Base-by-base conservation (phyloP, 2,329 filamentous ascomycete genomes). In the Sporothrix phasma region DNA sequence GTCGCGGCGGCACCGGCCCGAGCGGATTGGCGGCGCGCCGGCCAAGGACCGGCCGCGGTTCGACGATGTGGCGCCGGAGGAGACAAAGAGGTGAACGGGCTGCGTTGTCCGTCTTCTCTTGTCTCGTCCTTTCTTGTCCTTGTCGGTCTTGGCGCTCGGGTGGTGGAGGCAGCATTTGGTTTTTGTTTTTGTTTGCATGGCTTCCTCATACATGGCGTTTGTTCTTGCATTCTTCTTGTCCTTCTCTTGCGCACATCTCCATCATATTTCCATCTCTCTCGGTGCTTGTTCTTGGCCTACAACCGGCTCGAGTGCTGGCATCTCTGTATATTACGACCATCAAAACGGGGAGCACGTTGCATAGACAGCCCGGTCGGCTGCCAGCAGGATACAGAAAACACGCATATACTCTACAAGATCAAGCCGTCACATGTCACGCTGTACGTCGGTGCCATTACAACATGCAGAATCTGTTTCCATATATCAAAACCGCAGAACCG, bases 1-100 rank as follows among this genome's bases (percentile, higher is more conserved):
- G 72, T 78, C 82, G 71, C 80, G 83, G 73, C 81, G 80, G 75
- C 68, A 80, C 62, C 46, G 73, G 65, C 79, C 74, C 39, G 84
- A 87, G 76, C 76, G 82, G 67, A 75, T 87, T 41, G 84, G 82
- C 7, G 84, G 83, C 10, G 77, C 80, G 69, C 75, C 78, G 53
- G 77, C 76, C 68, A 73, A 73, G 71, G 73, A 76, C 68, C 71
- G 74, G 65, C 68, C 67, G 68, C 68, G 69, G 66, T 66, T 67
- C 19, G 71, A 68, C 15, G 62, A 51, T 11, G 62, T n/a, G 13
- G 17, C 17, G 19, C 13, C 5, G 19, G 22, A n/a, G 29, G 22
- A 45, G 6, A 22, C 17, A 41, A 22, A 10, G 34, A 45, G 41
- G 58, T 41, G 47, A 26, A 26, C 17, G 8, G 7, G 10, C 1